These are phyloP conservation scores for Hansfordia pulvinata DNA, from an alignment of 2,329 filamentous ascomycete species.

Conservation along the genomic window DNA sequence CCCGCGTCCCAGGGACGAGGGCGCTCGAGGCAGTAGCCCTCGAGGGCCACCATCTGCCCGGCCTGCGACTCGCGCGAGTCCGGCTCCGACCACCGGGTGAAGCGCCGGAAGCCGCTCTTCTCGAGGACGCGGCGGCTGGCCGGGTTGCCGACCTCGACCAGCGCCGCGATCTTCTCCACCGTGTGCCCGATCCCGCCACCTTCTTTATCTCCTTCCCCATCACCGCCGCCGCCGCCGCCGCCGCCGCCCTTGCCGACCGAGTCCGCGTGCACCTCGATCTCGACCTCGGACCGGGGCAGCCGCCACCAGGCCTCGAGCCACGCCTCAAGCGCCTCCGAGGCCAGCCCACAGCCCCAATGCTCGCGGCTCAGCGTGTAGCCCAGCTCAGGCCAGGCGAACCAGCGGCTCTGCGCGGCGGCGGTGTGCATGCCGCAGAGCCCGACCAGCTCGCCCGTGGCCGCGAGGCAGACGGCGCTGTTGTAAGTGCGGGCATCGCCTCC, in stretches of 20 bases:
- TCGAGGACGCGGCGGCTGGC: conserved; percentile 40
- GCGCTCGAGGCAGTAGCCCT: too few species aligned
- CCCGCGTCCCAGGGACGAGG: too few species aligned
- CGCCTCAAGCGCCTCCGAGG: conserved; percentile 38
- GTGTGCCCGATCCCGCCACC: too few species aligned
- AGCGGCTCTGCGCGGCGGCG: conserved; percentile 10
- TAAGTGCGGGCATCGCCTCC: conserved; percentile 36
- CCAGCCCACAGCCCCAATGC: conserved; percentile 41
- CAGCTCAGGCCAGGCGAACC: conserved; percentile 40
- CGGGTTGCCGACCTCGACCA: conserved; percentile 33
- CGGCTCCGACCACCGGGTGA: background rate
- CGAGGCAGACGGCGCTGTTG: conserved; percentile 39
- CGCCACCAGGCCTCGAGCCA: conserved; percentile 32
- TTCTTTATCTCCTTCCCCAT: conserved; percentile 21
- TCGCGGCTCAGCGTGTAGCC: conserved; percentile 43
- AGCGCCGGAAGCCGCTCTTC: conserved; percentile 39
- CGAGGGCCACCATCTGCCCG: too few species aligned
- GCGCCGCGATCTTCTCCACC: conserved; percentile 28
- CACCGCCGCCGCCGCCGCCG: conserved; percentile 8
- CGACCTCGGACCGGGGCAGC: conserved; percentile 30
- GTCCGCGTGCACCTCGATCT: conserved; percentile 25
- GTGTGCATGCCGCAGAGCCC: conserved; percentile 32
- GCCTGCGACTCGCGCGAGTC: background rate
- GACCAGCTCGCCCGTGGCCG: conserved; percentile 33
- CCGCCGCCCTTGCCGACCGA: conserved; percentile 14